These are phyloP conservation scores for Colletotrichum euphorbiae DNA, from an alignment of 2,329 filamentous ascomycete species.

Conservation along the genomic window DNA sequence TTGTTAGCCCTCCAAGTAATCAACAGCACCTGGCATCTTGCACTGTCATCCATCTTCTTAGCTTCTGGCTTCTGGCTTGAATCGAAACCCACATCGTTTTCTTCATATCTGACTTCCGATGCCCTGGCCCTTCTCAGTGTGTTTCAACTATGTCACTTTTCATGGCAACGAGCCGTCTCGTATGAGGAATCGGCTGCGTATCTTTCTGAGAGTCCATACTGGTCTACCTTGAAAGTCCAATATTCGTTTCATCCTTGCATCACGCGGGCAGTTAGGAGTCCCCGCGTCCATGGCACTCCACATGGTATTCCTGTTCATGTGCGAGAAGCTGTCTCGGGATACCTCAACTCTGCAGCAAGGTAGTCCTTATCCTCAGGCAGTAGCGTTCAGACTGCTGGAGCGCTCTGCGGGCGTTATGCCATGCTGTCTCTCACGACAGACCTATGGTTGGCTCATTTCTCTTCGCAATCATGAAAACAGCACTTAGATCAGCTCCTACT, in stretches of 20 bases:
- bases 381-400: not conserved
- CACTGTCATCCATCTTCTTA: no score
- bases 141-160: not conserved
- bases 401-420: not conserved
- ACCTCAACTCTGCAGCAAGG: not conserved
- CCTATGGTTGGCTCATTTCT: not conserved
- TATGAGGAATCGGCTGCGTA: not conserved
- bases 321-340: not conserved
- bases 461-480: no score
- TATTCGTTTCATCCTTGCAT: not conserved
- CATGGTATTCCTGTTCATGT: not conserved
- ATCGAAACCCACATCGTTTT: not conserved
- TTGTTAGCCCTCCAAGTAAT: not conserved
- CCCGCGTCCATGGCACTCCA: not conserved
- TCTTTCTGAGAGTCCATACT: not conserved
- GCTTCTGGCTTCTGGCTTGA: not conserved
- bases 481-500: no score
- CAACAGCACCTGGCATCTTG: constrained; percentile 11
- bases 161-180: not conserved
- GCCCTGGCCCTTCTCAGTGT: not conserved
- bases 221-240: constrained; percentile 9
- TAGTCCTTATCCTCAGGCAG: not conserved
- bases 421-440: not conserved
- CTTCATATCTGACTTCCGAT: not conserved
- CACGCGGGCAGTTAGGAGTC: not conserved